Conservation (phyloP, 768 basidiomycete genomes). For the Baorangia bicolor region DNA sequence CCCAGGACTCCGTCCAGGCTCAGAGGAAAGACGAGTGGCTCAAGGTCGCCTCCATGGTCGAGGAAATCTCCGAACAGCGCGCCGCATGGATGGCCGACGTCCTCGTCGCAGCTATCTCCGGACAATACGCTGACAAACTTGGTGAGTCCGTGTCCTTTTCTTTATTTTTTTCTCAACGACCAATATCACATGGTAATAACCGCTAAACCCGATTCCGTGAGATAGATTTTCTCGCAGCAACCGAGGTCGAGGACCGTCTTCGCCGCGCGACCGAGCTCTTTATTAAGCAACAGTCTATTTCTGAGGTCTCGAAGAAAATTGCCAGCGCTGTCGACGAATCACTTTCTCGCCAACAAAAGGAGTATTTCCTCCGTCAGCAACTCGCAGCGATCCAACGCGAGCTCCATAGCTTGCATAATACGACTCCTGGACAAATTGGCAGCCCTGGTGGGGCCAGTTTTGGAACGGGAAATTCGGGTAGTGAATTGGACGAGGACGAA, state of each 20-base stretch:
- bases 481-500: slow-evolving; percentile 74
- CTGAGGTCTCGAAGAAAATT: slow-evolving; percentile 80
- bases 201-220: background rate
- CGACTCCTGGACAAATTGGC: slow-evolving; percentile 22
- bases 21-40: slow-evolving; percentile 63
- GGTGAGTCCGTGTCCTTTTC: slow-evolving; percentile 41
- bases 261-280: slow-evolving; percentile 68
- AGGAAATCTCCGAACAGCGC: slow-evolving; percentile 62
- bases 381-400: slow-evolving; percentile 79
- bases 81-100: slow-evolving; percentile 79
- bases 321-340: slow-evolving; percentile 78
- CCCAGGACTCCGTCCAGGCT: slow-evolving; percentile 40
- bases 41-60: slow-evolving; percentile 69
- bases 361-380: slow-evolving; percentile 82
- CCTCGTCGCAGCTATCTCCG: slow-evolving; percentile 54
- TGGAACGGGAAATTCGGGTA: slow-evolving; percentile 29
- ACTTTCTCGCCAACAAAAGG: slow-evolving; percentile 86
- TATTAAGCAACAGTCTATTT: slow-evolving; percentile 72
- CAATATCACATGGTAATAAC: background rate
- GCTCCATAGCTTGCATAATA: slow-evolving; percentile 53
- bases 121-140: slow-evolving; percentile 69
- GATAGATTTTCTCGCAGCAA: slow-evolving; percentile 59
- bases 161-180: background rate
- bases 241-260: slow-evolving; percentile 61
- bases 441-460: slow-evolving; percentile 20